A percentile compares a stretch with the other conserved stretches of the same genome.
phyloP scores from a whole-genome alignment of 192 early-diverging fungal genomes.

The Backusella mclennaniae region DNA sequence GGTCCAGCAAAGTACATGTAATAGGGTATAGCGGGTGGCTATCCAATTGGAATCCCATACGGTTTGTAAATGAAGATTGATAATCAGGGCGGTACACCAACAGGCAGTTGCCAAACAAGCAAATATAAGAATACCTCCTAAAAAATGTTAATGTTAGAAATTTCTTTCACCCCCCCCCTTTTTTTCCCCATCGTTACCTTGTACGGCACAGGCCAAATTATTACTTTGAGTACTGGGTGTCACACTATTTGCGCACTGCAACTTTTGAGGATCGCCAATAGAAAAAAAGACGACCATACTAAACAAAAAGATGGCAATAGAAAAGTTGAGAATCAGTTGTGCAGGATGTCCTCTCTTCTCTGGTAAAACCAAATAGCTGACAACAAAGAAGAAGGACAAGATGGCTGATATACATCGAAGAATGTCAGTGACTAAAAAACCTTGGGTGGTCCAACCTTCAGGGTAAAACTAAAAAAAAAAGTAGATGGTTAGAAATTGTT shows the following conservation, averaged over 20 bases:
- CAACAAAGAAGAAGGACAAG: conserved; percentile 36
- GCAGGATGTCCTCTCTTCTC: conserved; percentile 47
- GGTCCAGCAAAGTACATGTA: conserved; percentile 50
- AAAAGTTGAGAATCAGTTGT: conserved; percentile 46
- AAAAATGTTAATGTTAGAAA: neutral
- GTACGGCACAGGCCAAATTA: conserved; percentile 46
- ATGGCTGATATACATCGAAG: conserved; percentile 43
- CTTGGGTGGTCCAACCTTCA: conserved; percentile 33
- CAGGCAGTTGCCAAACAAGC: conserved; percentile 38
- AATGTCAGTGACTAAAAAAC: conserved; percentile 43
- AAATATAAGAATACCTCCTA: conserved; percentile 50
- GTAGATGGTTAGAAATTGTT: too few species aligned
- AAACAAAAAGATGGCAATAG: conserved; percentile 48
- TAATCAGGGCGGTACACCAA: conserved; percentile 43
- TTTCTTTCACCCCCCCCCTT: too few species aligned
- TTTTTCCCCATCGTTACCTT: conserved; percentile 36
- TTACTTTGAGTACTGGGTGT: conserved; percentile 44
- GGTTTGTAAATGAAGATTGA: conserved; percentile 50
- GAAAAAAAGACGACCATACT: conserved; percentile 46
- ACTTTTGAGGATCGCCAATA: conserved; percentile 34
- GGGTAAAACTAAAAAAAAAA: conserved; percentile 34
- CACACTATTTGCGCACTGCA: conserved; percentile 43
- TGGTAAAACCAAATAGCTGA: conserved; percentile 46
- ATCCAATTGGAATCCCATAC: conserved; percentile 54
- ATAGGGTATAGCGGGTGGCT: conserved; percentile 33